Evolutionary conservation across 2,329 filamentous ascomycete species (phyloP).

Genomic region (Rhinocladiella mackenziei): DNA sequence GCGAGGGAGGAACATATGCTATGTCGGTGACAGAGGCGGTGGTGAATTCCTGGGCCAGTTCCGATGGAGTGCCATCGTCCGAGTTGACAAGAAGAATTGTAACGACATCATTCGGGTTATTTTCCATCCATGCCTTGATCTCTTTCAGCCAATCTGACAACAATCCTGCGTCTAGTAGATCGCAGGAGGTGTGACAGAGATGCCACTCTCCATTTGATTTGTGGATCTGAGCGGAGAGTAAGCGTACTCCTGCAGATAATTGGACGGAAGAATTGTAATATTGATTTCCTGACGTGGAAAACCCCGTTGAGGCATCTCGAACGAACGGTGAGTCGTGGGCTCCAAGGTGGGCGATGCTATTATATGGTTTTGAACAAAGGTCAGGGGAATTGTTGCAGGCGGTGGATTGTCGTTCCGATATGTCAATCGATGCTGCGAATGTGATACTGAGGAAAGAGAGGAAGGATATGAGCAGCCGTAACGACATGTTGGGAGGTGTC

Average conservation of each 20-base stretch:
- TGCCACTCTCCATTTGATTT: slow-evolving; percentile 55
- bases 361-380: slow-evolving; percentile 68
- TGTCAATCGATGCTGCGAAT: slow-evolving; percentile 13
- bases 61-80: slow-evolving; percentile 53
- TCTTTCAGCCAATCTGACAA: slow-evolving; percentile 60
- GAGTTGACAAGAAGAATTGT: slow-evolving; percentile 71
- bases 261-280: slow-evolving; percentile 66
- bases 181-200: slow-evolving; percentile 67
- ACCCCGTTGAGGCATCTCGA: slow-evolving; percentile 57
- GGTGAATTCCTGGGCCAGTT: slow-evolving; percentile 55
- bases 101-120: slow-evolving; percentile 69
- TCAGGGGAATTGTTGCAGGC: slow-evolving; percentile 78
- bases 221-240: slow-evolving; percentile 71
- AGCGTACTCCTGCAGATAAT: slow-evolving; percentile 65
- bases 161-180: slow-evolving; percentile 64
- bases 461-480: slow-evolving; percentile 13
- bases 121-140: slow-evolving; percentile 66
- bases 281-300: slow-evolving; percentile 67
- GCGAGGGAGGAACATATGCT: slow-evolving; percentile 55
- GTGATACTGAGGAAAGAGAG: slow-evolving; percentile 14
- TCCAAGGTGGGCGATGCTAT: slow-evolving; percentile 72
- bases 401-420: slow-evolving; percentile 29
- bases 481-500: slow-evolving; percentile 6
- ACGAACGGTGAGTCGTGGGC: slow-evolving; percentile 72
- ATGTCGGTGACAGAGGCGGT: slow-evolving; percentile 58